Evolutionary conservation across 306 rosid genomes (phyloP), one percentile per base, ranked within the genome.

Genomic region (Cucumis hystrix): DNA sequence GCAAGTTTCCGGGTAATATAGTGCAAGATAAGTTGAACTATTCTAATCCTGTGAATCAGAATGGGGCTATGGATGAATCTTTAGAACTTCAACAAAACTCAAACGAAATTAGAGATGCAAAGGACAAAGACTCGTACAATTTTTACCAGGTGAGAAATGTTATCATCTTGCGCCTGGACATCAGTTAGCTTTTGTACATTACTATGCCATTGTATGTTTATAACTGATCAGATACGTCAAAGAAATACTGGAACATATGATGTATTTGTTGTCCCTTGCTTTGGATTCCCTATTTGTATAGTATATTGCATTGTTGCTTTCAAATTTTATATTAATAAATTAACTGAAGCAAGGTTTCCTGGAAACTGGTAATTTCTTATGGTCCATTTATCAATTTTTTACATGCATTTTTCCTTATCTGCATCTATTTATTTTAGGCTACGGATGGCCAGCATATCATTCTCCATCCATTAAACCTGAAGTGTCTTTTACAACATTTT

Each of bases 381-480:
- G 33, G 14, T 20, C n/a, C 57, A 43, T 30, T 74, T 40, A 56
- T 40, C 16, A 35, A 45, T 76, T 17, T 17, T 17, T 69, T 65
- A 66, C 30, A 21, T 28, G 57, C 64, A 60, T 54, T 33, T 68
- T 55, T 66, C 55, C 18, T 62, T 70, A 54, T 6, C 49, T 74
- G 85, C 77, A 78, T 67, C 33, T 86, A 56, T 84, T 85, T 49
- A 61, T 90, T 82, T 82, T 89, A 95, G 98, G 98, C 96, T 23
- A 83, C 88, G 39, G 98, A 95, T 89, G 98, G 98, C 80, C 98
- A 95, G 86, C 96, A 87, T 84, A 79, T 95, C 84, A 95, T 95
- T 88, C 93, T 95, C 82, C 97, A 95, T 90, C 90, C 98, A 13
- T 79, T 95, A 83, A 89, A 90, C 84, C 85, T 89, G 90, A 95